Evolutionary conservation across 2,329 filamentous ascomycete species (phyloP).

Genomic region (Hymenoscyphus infarciens): DNA sequence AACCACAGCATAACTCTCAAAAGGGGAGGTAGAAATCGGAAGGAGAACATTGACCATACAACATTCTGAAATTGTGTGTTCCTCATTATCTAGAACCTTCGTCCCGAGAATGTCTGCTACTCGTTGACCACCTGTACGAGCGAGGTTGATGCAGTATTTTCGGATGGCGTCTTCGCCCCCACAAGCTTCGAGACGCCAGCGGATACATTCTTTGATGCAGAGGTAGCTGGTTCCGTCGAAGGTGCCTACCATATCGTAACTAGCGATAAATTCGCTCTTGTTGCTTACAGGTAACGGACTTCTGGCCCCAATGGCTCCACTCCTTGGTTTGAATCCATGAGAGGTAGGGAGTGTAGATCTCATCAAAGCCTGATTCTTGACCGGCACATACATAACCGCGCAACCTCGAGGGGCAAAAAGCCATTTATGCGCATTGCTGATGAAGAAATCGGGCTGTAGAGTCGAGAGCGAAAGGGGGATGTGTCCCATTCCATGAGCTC

Average conservation of each 20-base stretch:
- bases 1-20: conserved; percentile 14
- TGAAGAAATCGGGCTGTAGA: conserved; percentile 79
- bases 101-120: conserved; percentile 66
- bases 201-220: conserved; percentile 66
- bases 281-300: conserved; percentile 41
- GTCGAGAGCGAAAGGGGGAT: conserved; percentile 63
- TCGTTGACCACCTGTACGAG: conserved; percentile 56
- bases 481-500: conserved; percentile 80
- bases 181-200: conserved; percentile 64
- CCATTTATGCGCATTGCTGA: conserved; percentile 91
- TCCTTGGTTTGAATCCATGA: conserved; percentile 64
- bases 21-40: conserved; percentile 47
- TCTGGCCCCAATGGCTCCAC: conserved; percentile 12
- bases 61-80: conserved; percentile 60
- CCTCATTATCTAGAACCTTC: conserved; percentile 64
- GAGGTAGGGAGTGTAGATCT: conserved; percentile 74
- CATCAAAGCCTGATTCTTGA: conserved; percentile 71
- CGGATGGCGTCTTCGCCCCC: conserved; percentile 72
- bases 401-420: conserved; percentile 75
- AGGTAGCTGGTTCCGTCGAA: conserved; percentile 69
- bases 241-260: conserved; percentile 77
- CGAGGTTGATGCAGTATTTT: conserved; percentile 59
- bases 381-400: conserved; percentile 75
- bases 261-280: conserved; percentile 56
- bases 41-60: conserved; percentile 70